Evolutionary conservation across 208 protist species (phyloP).

Genomic region (Trypanosoma brucei): DNA sequence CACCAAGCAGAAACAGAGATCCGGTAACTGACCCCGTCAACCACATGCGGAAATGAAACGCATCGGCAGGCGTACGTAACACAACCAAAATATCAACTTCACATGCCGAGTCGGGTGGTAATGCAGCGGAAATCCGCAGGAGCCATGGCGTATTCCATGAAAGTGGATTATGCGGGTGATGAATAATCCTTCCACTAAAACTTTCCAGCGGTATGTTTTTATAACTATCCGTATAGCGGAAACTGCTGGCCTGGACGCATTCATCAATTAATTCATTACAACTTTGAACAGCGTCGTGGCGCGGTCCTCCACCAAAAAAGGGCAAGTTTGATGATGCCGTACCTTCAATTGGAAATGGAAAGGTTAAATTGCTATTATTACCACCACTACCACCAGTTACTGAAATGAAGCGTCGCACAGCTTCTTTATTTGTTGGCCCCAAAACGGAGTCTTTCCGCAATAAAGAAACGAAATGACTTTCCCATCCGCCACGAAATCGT

Average conservation of each 20-base stretch:
- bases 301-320: background rate
- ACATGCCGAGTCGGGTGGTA: conserved; percentile 19
- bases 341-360: conserved; percentile 12
- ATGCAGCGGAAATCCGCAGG: conserved; percentile 7
- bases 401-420: conserved; percentile 1
- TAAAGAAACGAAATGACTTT: conserved; percentile 7
- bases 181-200: conserved; percentile 19
- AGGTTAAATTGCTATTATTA: background rate
- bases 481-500: conserved; percentile 25
- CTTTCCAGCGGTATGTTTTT: conserved; percentile 20
- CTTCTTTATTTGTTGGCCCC: background rate
- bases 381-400: conserved; percentile 4
- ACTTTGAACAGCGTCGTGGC: conserved; percentile 10
- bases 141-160: conserved; percentile 18
- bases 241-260: conserved; percentile 19
- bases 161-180: background rate
- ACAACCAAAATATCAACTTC: conserved; percentile 19
- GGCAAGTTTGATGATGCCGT: background rate
- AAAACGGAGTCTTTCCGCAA: conserved; percentile 16
- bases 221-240: conserved; percentile 26
- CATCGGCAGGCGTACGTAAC: background rate
- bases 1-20: conserved; percentile 4
- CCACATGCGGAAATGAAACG: conserved; percentile 12
- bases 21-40: conserved; percentile 6
- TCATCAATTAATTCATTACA: conserved; percentile 23